Base-by-base conservation (phyloP, 257 asterid genomes). In the Nicotiana benthamiana region DNA sequence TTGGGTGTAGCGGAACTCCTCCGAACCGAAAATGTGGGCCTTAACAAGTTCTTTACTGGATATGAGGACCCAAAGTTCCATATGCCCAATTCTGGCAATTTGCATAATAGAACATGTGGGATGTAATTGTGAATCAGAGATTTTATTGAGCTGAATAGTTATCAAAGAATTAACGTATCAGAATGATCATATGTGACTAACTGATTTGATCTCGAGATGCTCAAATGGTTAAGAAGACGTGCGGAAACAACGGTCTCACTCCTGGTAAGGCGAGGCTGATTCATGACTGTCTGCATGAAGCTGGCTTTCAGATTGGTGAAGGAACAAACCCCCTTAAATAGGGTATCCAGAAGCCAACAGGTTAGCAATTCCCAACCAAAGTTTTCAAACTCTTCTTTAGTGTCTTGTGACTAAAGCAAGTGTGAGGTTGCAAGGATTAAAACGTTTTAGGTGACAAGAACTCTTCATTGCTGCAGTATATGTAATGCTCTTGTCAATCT, bases 31-130 rank as follows among this genome's bases (percentile, higher is more conserved):
- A 89, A 93, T 68, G 72, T 88, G 88, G 77, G 59, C 59, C 86
- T 78, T 64, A 89, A 86, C 56, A 88, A 89, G 61, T 87, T 85
- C 76, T 91, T 89, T 54, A 76, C 84, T 81, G 93, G 97, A 79
- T 90, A 90, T 83, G 99, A 92, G 82, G 98, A 95, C 75, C 75
- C 97, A 30, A 92, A 89, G 89, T 85, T 89, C 62, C 87, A 85
- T 52, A 82, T 86, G 90, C 92, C 94, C 32, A 85, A 88, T 86
- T 94, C 96, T 63, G 94, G 93, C 80, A 89, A 88, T 84, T 52
- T 92, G 82, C 91, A 91, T 87, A 88, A 91, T 18, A 88, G 97
- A 64, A 82, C 92, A 13, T 91, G 87, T 85, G 96, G 98, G 82
- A 89, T 95, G 80, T 95, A 87, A 89, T 80, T 77, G 66, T 63